A percentile compares a stretch with the other conserved stretches of the same genome.
Evolutionary conservation across 306 rosid species (phyloP).

Genomic region (Quercus engelmannii): DNA sequence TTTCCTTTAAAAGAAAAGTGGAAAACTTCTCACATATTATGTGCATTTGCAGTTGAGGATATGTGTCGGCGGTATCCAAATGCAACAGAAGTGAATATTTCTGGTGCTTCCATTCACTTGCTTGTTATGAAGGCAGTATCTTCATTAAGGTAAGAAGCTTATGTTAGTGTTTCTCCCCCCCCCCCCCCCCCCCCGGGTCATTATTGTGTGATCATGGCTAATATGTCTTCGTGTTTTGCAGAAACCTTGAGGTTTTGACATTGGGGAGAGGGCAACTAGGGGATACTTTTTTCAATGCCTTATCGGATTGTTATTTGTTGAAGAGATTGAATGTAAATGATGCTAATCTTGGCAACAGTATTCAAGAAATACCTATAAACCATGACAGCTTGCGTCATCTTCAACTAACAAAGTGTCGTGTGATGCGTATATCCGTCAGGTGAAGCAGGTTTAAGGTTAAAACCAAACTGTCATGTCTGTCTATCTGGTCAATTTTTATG

Average conservation of each 20-base stretch:
- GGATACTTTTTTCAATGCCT: constrained; percentile 75
- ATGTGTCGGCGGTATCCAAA: constrained; percentile 95
- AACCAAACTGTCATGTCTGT: background rate
- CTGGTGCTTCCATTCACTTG: constrained; percentile 54
- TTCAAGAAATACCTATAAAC: constrained; percentile 74
- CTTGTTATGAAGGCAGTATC: constrained; percentile 80
- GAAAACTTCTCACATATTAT: constrained; percentile 19
- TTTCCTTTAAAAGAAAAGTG: background rate
- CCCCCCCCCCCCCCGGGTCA: background rate
- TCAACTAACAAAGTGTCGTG: constrained; percentile 86
- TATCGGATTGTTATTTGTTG: constrained; percentile 68
- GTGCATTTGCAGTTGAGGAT: constrained; percentile 72
- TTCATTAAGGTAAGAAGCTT: constrained; percentile 55
- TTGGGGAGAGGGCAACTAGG: constrained; percentile 77
- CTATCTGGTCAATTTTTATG: background rate
- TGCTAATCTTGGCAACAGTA: constrained; percentile 82
- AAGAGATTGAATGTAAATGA: constrained; percentile 73
- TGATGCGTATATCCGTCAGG: constrained; percentile 92
- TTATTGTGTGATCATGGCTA: constrained; percentile 20
- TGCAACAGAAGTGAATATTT: constrained; percentile 81
- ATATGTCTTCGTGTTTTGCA: constrained; percentile 31
- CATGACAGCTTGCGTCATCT: constrained; percentile 82
- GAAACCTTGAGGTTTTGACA: constrained; percentile 81
- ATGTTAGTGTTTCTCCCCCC: background rate
- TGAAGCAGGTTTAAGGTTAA: constrained; percentile 26